Evolutionary conservation across 371 early-diverging fungal species (phyloP).

Genomic region (Nematocida homosporus): DNA sequence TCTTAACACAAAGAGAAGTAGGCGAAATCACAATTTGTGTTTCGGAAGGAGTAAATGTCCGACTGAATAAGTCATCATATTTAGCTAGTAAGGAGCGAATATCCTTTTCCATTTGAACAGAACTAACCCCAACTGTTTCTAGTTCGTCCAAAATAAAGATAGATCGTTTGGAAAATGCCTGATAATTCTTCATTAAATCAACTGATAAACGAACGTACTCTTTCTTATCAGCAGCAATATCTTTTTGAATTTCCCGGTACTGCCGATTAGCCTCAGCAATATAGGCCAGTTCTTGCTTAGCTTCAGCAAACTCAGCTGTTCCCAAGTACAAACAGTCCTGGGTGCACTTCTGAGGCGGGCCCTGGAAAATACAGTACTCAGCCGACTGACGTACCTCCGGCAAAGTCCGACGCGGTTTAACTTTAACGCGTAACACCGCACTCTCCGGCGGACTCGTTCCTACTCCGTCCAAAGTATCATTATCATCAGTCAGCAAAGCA

Average conservation of each 20-base stretch:
- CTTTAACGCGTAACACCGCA: no score
- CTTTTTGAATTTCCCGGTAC: constrained; percentile 18
- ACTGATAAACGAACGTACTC: constrained; percentile 3
- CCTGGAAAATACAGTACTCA: constrained; percentile 49
- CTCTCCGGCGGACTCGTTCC: no score
- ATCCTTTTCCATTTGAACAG: constrained; percentile 6
- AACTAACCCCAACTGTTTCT: constrained; percentile 1
- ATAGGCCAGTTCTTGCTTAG: constrained; percentile 21
- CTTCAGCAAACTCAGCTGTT: constrained; percentile 31
- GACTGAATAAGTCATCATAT: constrained; percentile 25
- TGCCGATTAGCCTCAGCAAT: constrained; percentile 18
- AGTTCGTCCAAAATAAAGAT: constrained; percentile 23
- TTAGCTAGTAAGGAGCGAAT: constrained; percentile 6
- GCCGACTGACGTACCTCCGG: background rate
- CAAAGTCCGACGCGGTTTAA: no score
- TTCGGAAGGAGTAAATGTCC: background rate
- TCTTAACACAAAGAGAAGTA: constrained; percentile 35
- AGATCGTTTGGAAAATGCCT: constrained; percentile 10
- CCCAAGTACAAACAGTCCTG: constrained; percentile 8
- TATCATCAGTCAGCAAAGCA: no score
- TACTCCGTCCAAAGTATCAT: no score
- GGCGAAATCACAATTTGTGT: background rate
- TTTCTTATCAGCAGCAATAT: background rate
- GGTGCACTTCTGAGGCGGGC: background rate
- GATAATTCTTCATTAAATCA: constrained; percentile 11